Evolutionary conservation across 345 rosid genomes (phyloP), one percentile per base, ranked within the genome.

Genomic region (Salix arbutifolia): DNA sequence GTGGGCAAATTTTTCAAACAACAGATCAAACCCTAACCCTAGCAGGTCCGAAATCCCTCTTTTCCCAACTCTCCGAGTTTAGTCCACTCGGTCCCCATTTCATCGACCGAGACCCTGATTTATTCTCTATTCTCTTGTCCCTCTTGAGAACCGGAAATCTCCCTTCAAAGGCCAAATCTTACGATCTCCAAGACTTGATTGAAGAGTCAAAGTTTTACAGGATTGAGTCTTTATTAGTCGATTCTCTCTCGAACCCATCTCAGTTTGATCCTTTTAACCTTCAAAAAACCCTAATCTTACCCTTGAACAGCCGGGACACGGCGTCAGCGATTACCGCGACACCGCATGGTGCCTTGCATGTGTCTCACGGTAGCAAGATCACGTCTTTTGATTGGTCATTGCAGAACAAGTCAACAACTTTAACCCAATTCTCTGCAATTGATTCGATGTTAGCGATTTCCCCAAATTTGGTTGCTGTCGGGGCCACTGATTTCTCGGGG

Each of bases 331-430:
- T 90, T 16, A 74, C 92, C 12, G 77, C 99, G 8, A 81, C 94
- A 46, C 83, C 86, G 35, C 79, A 58, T 6, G 97, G 98, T 60
- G 84, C 94, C 6, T 75, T 93, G 58, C 97, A 88, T 67, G 99
- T 92, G 6, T 84, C 95, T 6, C 97, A 94, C 79, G 99, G 99
- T 1, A 89, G 97, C 88, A 91, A 92, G 78, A 94, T 94, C 80
- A 91, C 97, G 1, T 87, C 97, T 4, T 96, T 91, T n/a, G 99
- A 92, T 74, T 93, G 98, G 98, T 90, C 97, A 12, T 33, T 92
- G 75, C 72, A 80, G 35, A 88, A 83, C 70, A 96, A 91, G 78
- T 85, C 92, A 3, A 94, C 99, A 35, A 81, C 92, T 50, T 44
- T 94, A 67, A 92, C 97, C 14, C 89, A 85, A 11, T 96, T 96